Percentiles rank a stretch among this genome's conserved stretches.
Evolutionary conservation across 768 basidiomycete species (phyloP).

Genomic region (Sarcodon aspratus): DNA sequence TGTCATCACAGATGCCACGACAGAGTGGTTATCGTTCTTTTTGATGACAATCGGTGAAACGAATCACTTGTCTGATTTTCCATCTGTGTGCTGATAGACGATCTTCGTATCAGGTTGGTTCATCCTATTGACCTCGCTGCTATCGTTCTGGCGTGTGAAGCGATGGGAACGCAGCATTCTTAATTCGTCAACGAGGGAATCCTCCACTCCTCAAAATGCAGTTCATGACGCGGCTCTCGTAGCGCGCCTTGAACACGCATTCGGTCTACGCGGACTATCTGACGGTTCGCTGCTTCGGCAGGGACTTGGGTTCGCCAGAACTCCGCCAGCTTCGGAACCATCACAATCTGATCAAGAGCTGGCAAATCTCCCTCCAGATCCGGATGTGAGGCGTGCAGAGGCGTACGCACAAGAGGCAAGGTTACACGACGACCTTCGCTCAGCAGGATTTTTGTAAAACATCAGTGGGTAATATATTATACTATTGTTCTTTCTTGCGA

Average conservation of each 20-base stretch:
- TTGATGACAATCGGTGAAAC: slow-evolving; percentile 74
- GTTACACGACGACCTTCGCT: slow-evolving; percentile 47
- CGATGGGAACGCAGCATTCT: slow-evolving; percentile 78
- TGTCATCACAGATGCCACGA: slow-evolving; percentile 42
- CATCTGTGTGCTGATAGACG: background rate
- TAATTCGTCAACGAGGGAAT: slow-evolving; percentile 33
- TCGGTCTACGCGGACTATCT: slow-evolving; percentile 12
- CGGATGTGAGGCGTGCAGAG: slow-evolving; percentile 30
- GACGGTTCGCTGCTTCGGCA: slow-evolving; percentile 16
- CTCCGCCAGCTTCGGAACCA: background rate
- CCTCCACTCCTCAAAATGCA: slow-evolving; percentile 8
- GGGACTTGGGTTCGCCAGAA: slow-evolving; percentile 17
- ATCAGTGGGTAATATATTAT: background rate
- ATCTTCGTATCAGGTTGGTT: slow-evolving; percentile 56
- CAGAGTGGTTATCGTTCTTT: slow-evolving; percentile 93
- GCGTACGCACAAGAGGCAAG: slow-evolving; percentile 43
- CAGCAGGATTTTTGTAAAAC: slow-evolving; percentile 55
- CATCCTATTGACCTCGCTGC: slow-evolving; percentile 79
- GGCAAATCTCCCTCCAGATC: slow-evolving; percentile 13
- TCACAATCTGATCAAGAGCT: background rate
- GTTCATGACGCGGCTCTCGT: slow-evolving; percentile 9
- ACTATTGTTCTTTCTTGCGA: slow-evolving; percentile 3
- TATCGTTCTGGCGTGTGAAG: slow-evolving; percentile 85
- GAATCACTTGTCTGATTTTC: slow-evolving; percentile 1
- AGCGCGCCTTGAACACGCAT: slow-evolving; percentile 20